Percentiles rank a stretch among this genome's conserved stretches.
Conservation (phyloP, 1,284 basidiomycete genomes). For the Gomphus bonarii region DNA sequence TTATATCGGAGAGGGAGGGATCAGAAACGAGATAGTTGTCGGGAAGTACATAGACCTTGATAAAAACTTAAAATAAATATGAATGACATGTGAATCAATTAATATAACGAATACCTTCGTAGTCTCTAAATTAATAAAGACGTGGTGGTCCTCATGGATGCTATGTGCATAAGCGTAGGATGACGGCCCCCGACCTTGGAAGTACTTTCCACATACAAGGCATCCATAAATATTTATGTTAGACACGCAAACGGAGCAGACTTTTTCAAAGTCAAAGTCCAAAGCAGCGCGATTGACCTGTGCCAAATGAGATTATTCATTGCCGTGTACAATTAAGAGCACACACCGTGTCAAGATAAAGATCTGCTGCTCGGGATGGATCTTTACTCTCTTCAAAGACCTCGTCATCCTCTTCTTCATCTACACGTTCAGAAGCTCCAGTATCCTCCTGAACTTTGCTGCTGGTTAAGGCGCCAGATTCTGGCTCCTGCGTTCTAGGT, state of each 20-base stretch:
- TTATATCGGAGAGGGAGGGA: constrained; percentile 90
- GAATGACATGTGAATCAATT: constrained; percentile 13
- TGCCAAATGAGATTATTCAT: constrained; percentile 12
- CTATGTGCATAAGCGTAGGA: constrained; percentile 96
- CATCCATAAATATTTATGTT: constrained; percentile 99
- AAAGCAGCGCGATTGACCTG: constrained; percentile 83
- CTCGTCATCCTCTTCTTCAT: constrained; percentile 38
- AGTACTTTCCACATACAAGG: constrained; percentile 97
- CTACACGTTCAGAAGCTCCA: constrained; percentile 35
- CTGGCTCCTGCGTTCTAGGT: constrained; percentile 11
- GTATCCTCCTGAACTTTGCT: not conserved
- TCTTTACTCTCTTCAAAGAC: constrained; percentile 28
- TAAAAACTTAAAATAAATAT: not conserved
- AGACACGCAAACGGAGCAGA: constrained; percentile 92
- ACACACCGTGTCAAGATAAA: constrained; percentile 92
- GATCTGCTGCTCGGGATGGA: constrained; percentile 59
- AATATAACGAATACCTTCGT: constrained; percentile 54
- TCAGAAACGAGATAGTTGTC: constrained; percentile 95
- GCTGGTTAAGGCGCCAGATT: not conserved
- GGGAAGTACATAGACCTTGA: constrained; percentile 92
- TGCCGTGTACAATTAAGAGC: constrained; percentile 7
- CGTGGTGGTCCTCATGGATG: constrained; percentile 96
- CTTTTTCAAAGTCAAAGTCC: constrained; percentile 99
- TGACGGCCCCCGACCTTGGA: constrained; percentile 89
- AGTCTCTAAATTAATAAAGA: constrained; percentile 92